Base-by-base conservation (phyloP, 768 basidiomycete genomes). In the Paxillus rubicundulus region DNA sequence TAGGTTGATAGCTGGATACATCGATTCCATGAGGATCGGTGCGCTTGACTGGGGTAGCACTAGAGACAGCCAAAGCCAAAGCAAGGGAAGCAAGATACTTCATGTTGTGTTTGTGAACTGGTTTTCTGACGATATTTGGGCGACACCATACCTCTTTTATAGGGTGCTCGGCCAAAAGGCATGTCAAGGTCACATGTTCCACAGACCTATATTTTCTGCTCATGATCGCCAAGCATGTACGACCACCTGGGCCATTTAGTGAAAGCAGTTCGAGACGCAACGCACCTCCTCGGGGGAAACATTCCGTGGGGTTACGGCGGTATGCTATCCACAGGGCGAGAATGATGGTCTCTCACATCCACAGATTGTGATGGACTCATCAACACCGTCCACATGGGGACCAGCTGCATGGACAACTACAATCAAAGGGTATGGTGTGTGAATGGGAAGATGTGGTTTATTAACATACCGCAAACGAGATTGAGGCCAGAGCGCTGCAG, bases 21-120 rank as follows among this genome's bases (percentile, higher is more conserved):
- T 85, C 83, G 43, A 83, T 79, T 16, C 82, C 82, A 49, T 70
- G 60, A 36, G 77, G 79, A 9, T 63, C 41, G 7, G 76, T 71
- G 13, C 75, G 75, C 51, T 63, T 60, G 41, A 52, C 37, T 7
- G 56, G 57, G 9, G 46, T 54, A 9, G 61, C 65, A 9, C 18
- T 49, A 18, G 44, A 58, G 7, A 50, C 49, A 10, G 66, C 47
- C 1, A 59, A 32, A 52, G 54, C 49, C 14, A 66, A 40, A 24
- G 52, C 49, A 17, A 68, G 54, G 27, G 47, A 36, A 21, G 54
- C 39, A 20, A 64, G 41, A 45, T 18, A 56, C 30, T 62, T 69
- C 67, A 67, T 69, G 6, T 1, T 28, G 33, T 28, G 16, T 12
- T 40, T 27, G 32, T 1, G 28, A 30, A n/a, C 28, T 34, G 39